These are phyloP conservation scores for Chiua virens DNA, from an alignment of 768 basidiomycete genomes.

Conservation along the genomic window DNA sequence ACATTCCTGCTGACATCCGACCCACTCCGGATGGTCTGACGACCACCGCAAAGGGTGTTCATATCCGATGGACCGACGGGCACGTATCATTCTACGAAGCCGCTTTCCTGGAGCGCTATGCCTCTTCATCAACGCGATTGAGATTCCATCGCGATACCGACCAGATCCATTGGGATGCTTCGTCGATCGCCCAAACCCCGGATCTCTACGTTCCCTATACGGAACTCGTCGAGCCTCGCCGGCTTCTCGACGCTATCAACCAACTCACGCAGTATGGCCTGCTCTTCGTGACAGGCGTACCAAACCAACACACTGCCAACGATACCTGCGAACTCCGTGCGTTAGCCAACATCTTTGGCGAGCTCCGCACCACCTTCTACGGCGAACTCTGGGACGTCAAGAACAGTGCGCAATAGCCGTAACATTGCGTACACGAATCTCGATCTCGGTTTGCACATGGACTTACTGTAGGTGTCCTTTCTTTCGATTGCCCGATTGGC, in stretches of 20 bases:
- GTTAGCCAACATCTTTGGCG: conserved; percentile 70
- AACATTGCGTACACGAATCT: conserved; percentile 97
- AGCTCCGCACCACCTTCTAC: conserved; percentile 86
- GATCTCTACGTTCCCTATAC: conserved; percentile 59
- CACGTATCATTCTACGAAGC: conserved; percentile 56
- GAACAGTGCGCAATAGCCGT: conserved; percentile 63
- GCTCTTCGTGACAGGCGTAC: conserved; percentile 70
- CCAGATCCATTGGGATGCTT: conserved; percentile 45
- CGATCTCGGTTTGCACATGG: conserved; percentile 87
- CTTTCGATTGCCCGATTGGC: background rate
- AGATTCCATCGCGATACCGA: conserved; percentile 47
- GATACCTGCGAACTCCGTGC: conserved; percentile 62
- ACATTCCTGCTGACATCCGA: conserved; percentile 51
- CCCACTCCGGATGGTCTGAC: conserved; percentile 45
- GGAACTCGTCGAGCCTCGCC: conserved; percentile 42
- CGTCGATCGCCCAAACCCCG: conserved; percentile 34
- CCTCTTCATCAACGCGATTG: conserved; percentile 34
- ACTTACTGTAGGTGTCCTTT: conserved; percentile 68
- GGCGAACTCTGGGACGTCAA: conserved; percentile 88
- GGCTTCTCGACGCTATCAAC: conserved; percentile 57
- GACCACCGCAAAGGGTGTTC: conserved; percentile 44
- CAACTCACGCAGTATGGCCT: conserved; percentile 76
- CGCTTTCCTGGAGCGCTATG: conserved; percentile 51
- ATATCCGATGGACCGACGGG: conserved; percentile 56
- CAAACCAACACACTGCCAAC: conserved; percentile 57